These are phyloP conservation scores for Diaporthe aspalathi DNA, from an alignment of 2,329 filamentous ascomycete genomes.

Conservation along the genomic window DNA sequence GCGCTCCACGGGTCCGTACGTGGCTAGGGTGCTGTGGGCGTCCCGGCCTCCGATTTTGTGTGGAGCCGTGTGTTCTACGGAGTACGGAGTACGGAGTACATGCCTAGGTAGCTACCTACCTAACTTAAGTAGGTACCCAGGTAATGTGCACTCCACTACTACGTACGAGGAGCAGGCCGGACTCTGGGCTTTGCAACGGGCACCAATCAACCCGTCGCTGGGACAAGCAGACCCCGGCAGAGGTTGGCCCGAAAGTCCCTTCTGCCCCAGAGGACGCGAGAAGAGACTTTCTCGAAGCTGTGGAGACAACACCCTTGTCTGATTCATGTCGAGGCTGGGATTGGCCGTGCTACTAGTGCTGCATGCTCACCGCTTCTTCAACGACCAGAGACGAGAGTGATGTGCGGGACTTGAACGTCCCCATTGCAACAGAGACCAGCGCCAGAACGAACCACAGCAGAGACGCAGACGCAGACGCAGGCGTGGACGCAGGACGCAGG, in stretches of 20 bases:
- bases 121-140: constrained; percentile 3
- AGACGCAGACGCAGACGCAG: constrained; percentile 29
- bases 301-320: constrained; percentile 30
- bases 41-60: constrained; percentile 35
- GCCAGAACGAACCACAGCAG: constrained; percentile 30
- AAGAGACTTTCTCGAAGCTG: constrained; percentile 38
- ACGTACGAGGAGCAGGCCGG: constrained; percentile 18
- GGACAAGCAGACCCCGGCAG: constrained; percentile 29
- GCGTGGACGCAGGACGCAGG: no score
- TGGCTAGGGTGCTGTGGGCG: constrained; percentile 33
- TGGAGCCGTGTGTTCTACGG: constrained; percentile 25
- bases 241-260: constrained; percentile 27
- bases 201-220: constrained; percentile 20
- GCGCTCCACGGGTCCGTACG: constrained; percentile 28
- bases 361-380: constrained; percentile 48
- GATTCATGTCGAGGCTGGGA: constrained; percentile 34
- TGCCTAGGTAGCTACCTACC: no score
- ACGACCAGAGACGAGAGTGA: constrained; percentile 37
- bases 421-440: constrained; percentile 37
- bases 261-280: constrained; percentile 32
- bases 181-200: constrained; percentile 28
- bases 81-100: no score
- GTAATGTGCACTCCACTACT: no score
- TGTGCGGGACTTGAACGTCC: constrained; percentile 38
- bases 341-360: constrained; percentile 35